Evolutionary conservation across 176 grass and related monocot species (phyloP).

Genomic region (Hyparrhenia diplandra): DNA sequence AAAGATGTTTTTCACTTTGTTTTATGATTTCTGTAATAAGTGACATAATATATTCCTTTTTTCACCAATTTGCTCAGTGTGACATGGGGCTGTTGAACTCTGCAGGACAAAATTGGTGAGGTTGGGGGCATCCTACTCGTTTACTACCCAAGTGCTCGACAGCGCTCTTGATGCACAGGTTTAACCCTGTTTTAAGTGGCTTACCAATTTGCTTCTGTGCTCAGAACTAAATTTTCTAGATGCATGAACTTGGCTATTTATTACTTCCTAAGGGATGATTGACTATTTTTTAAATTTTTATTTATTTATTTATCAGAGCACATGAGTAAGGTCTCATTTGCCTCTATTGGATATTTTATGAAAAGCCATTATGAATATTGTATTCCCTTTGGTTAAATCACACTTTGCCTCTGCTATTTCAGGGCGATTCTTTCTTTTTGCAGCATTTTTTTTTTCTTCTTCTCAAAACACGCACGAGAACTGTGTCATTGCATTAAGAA

Average conservation of each 20-base stretch:
- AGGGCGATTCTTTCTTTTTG: too few species aligned
- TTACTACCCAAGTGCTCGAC: constrained; percentile 85
- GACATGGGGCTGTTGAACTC: constrained; percentile 9
- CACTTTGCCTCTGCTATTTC: too few species aligned
- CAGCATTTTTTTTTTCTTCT: too few species aligned
- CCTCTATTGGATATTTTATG: background rate
- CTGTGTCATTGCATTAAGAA: too few species aligned
- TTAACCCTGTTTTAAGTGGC: background rate
- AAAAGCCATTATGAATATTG: background rate
- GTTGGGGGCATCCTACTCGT: constrained; percentile 92
- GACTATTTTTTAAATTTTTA: background rate
- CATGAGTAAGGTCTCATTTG: background rate
- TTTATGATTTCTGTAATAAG: constrained; percentile 6
- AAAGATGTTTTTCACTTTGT: background rate
- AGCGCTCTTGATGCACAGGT: constrained; percentile 98
- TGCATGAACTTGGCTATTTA: background rate
- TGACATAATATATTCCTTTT: constrained; percentile 1
- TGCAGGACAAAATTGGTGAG: constrained; percentile 89
- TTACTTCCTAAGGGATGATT: constrained; percentile 4
- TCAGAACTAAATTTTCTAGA: background rate
- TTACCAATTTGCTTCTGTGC: constrained; percentile 23
- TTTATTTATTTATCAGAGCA: too few species aligned
- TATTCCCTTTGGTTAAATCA: background rate
- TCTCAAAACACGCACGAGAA: too few species aligned
- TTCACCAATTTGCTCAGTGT: constrained; percentile 1